Conservation (phyloP, 768 basidiomycete species). For the Fomitopsis serialis region DNA sequence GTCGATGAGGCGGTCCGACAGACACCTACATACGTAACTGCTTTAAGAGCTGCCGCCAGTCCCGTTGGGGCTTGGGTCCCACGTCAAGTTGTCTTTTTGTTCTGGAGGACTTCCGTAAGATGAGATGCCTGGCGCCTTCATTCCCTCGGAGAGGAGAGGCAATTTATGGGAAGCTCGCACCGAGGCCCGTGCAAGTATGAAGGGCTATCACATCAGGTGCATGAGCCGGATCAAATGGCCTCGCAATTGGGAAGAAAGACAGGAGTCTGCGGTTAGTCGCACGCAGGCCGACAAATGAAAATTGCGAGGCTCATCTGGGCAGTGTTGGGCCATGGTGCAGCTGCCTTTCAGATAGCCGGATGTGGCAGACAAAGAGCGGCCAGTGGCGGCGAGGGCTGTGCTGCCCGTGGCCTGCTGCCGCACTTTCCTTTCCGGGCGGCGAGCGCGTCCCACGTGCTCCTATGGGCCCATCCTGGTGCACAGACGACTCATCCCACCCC, state of each 20-base stretch:
- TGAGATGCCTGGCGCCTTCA: conserved; percentile 19
- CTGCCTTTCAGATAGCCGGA: conserved; percentile 9
- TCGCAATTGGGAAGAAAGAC: conserved; percentile 10
- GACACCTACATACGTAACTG: background rate
- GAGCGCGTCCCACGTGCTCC: conserved; percentile 1
- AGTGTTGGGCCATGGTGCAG: background rate
- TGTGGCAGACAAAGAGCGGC: conserved; percentile 7
- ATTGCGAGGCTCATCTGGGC: background rate
- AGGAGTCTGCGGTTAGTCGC: background rate
- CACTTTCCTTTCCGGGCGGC: conserved; percentile 3
- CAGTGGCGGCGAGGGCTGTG: background rate
- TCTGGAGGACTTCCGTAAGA: conserved; percentile 17
- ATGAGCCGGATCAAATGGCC: conserved; percentile 11
- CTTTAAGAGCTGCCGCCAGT: conserved; percentile 4
- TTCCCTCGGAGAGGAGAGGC: conserved; percentile 16
- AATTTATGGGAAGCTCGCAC: conserved; percentile 18
- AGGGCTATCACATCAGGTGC: conserved; percentile 7
- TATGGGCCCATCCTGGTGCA: background rate
- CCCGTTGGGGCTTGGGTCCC: conserved; percentile 11
- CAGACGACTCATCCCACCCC: background rate
- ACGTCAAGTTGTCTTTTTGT: conserved; percentile 22
- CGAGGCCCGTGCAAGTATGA: conserved; percentile 6
- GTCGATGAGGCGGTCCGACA: background rate
- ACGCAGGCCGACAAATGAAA: background rate
- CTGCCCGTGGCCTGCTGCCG: background rate